Base-by-base conservation (phyloP, 2,329 filamentous ascomycete species). In the Chaetomiaceae sp. region DNA sequence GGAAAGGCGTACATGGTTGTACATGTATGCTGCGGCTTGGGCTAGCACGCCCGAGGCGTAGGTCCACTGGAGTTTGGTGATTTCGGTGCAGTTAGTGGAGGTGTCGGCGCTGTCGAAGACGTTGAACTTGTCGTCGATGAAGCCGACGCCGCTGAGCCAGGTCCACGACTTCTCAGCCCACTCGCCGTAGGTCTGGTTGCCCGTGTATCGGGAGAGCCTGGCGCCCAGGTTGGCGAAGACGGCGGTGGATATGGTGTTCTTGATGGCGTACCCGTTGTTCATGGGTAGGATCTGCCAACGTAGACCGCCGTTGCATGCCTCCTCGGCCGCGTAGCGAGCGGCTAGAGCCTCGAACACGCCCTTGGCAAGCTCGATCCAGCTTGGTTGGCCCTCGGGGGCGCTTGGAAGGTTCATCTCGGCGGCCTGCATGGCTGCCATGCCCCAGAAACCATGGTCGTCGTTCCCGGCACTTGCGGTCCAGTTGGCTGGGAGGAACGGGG, bases 261-360 rank as follows among this genome's bases (percentile, higher is more conserved):
- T 94, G 75, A 91, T 90, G 65, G 84, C 77, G 69, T 87, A 94
- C 10, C 89, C 89, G 20, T 73, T 76, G 64, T 90, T 89, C 58
- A 84, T 82, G 1, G 80, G 74, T 55, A 83, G 87, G 51, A 92
- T 85, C 72, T 92, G 87, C 87, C 87, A 90, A 62, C 86, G 77
- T 60, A 91, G 65, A 14, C 87, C 89, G 59, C 87, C 87, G 33
- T 76, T 73, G 64, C 88, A 92, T 2, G 74, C 75, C 0, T 74
- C 66, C 4, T 76, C 78, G 64, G 89, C 84, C 73, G 87, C 86
- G 40, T 84, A 76, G 5, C 76, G 71, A 41, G 69, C 58, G 0
- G 80, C 81, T 55, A 79, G 75, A 0, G 80, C 80, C 60, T 87
- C 83, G 65, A 80, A 91, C 2, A 88, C 85, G 45, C 81, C 85